Percentiles rank a stretch among this genome's conserved stretches.
These are phyloP conservation scores for Zalaria sp. DNA, from an alignment of 2,329 filamentous ascomycete species.

Conservation along the genomic window DNA sequence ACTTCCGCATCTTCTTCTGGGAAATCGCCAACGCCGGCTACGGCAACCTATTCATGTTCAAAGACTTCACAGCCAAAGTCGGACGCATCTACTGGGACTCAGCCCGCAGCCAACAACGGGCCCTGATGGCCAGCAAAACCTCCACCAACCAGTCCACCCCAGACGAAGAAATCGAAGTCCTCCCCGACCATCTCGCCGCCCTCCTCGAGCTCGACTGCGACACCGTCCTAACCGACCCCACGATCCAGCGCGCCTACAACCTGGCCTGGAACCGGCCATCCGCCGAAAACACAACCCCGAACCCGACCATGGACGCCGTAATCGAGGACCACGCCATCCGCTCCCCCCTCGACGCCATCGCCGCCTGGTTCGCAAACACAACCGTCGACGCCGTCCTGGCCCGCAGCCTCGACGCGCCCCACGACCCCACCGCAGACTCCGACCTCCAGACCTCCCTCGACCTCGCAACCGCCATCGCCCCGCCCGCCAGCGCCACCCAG, in stretches of 20 bases:
- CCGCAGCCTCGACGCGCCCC: conserved; percentile 43
- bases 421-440: conserved; percentile 29
- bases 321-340: conserved; percentile 75
- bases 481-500: conserved; percentile 60
- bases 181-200: conserved; percentile 63
- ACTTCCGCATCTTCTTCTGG: conserved; percentile 82
- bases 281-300: conserved; percentile 48
- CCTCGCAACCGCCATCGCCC: conserved; percentile 59
- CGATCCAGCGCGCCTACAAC: conserved; percentile 78
- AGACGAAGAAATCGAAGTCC: conserved; percentile 44
- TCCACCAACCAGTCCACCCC: conserved; percentile 8
- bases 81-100: conserved; percentile 70
- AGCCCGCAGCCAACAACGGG: conserved; percentile 50
- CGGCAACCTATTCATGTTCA: conserved; percentile 48
- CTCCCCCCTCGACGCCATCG: conserved; percentile 77
- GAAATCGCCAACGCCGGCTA: conserved; percentile 54
- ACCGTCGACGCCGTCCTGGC: conserved; percentile 56
- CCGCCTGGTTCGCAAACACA: conserved; percentile 78
- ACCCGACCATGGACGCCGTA: conserved; percentile 66
- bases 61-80: conserved; percentile 57
- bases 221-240: conserved; percentile 60
- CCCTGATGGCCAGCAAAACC: conserved; percentile 13
- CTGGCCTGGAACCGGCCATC: conserved; percentile 76
- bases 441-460: conserved; percentile 40
- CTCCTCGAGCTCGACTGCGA: conserved; percentile 71